Conservation (phyloP, 2,329 filamentous ascomycete species). For the Parastagonospora nodorum region DNA sequence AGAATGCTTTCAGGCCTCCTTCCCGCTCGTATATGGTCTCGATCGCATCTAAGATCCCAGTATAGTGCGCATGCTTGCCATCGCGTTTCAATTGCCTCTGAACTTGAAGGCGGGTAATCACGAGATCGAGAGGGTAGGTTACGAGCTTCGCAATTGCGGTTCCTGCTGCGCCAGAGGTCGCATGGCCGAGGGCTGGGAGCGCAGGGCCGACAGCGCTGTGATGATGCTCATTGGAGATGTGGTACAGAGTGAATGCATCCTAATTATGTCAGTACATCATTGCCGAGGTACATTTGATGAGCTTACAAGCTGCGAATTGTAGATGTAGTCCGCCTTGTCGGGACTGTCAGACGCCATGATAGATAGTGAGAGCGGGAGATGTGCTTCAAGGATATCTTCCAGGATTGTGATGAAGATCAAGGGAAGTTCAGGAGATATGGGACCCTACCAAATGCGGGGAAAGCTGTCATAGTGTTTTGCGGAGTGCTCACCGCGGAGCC, state of each 20-base stretch:
- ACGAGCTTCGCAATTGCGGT: constrained; percentile 78
- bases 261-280: constrained; percentile 18
- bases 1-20: constrained; percentile 74
- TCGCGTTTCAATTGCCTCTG: constrained; percentile 64
- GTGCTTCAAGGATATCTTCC: neutral
- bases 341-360: constrained; percentile 10
- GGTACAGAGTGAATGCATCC: constrained; percentile 51
- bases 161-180: constrained; percentile 76
- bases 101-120: constrained; percentile 81
- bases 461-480: constrained; percentile 20
- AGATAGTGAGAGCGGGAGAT: neutral
- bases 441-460: constrained; percentile 26
- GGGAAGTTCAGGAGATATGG: neutral
- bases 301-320: constrained; percentile 53
- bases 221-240: constrained; percentile 46
- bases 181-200: constrained; percentile 79
- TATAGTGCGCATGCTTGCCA: constrained; percentile 59
- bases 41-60: constrained; percentile 70
- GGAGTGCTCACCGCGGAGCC: constrained; percentile 22
- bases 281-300: neutral
- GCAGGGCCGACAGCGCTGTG: constrained; percentile 49
- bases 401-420: neutral
- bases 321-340: constrained; percentile 40
- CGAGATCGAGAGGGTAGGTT: constrained; percentile 80
- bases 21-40: constrained; percentile 72